Conservation (phyloP, 2,329 filamentous ascomycete genomes). For the Ophiostoma sp. region DNA sequence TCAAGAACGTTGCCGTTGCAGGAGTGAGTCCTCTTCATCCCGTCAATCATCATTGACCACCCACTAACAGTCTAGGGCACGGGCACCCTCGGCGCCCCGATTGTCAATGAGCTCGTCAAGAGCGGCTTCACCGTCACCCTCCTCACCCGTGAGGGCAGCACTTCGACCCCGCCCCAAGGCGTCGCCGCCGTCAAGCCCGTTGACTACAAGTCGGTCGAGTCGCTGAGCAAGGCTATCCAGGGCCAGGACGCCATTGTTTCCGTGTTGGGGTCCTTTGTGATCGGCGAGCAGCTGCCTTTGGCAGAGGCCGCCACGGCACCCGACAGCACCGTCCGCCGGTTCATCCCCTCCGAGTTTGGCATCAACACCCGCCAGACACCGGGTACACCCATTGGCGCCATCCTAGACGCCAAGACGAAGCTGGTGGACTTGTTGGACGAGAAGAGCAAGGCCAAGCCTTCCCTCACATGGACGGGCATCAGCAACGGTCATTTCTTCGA, state of each 20-base stretch:
- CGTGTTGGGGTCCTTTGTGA: conserved; percentile 45
- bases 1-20: conserved; percentile 40
- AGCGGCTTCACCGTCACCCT: conserved; percentile 52
- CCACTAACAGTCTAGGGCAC: conserved; percentile 34
- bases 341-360: conserved; percentile 36
- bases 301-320: conserved; percentile 32
- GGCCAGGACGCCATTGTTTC: conserved; percentile 56
- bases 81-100: conserved; percentile 37
- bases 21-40: conserved; percentile 36
- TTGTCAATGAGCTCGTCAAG: conserved; percentile 37
- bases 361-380: conserved; percentile 31
- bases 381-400: conserved; percentile 26
- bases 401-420: conserved; percentile 46
- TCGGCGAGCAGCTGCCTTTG: conserved; percentile 35
- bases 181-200: conserved; percentile 46
- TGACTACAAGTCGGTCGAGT: conserved; percentile 44
- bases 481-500: conserved; percentile 37
- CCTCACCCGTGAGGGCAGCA: conserved; percentile 50
- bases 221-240: conserved; percentile 45
- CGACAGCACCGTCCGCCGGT: conserved; percentile 32
- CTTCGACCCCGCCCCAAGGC: conserved; percentile 37
- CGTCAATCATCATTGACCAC: background rate
- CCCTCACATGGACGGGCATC: conserved; percentile 37
- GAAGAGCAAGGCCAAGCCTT: conserved; percentile 22
- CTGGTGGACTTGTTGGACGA: conserved; percentile 36